Evolutionary conservation across 176 grass and related monocot genomes (phyloP), one percentile per base, ranked within the genome.

Genomic region (Juncus inflexus): DNA sequence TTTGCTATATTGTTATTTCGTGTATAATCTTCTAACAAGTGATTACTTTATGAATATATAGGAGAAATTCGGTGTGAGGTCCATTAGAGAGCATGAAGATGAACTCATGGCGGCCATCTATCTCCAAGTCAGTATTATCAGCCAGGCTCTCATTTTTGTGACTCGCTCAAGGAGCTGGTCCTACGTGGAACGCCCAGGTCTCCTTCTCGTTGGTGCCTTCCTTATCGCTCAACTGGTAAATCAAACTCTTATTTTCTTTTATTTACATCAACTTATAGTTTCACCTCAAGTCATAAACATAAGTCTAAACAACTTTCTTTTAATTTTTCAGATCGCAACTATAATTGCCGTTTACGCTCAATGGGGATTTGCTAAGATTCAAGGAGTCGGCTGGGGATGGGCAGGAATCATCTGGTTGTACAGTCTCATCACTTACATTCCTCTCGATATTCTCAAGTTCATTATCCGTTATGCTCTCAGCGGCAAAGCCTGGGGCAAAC

Each of bases 361-460:
- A 37, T 97, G 92, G 92, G 58, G 79, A 5, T 97, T 97, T 62
- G 90, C 87, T 49, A 83, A 73, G 67, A 97, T 97, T 66, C 66
- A 85, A 35, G 92, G 92, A 12, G 81, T 97, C 16, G 92, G 92
- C 2, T 97, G 92, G 92, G 85, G 85, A 0, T 97, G 92, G 92
- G 92, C 84, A 2, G 82, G 9, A 7, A 74, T 79, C 59, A 91
- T 97, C 79, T 97, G 92, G 92, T 64, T 53, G 0, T 97, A 86
- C 87, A 97, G 82, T 67, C 1, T 97, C 59, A 73, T 91, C 70
- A 97, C 92, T 64, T 97, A 91, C 92, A 3, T 97, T 59, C 92
- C 92, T 3, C 82, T 91, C 6, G 92, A 97, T 72, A 55, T 97
- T 42, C 87, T 97, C 66, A 97, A 97, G 87, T 97, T 97, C 83